Conservation (phyloP, 129 eudicot genomes). For the Artemisia annua region DNA sequence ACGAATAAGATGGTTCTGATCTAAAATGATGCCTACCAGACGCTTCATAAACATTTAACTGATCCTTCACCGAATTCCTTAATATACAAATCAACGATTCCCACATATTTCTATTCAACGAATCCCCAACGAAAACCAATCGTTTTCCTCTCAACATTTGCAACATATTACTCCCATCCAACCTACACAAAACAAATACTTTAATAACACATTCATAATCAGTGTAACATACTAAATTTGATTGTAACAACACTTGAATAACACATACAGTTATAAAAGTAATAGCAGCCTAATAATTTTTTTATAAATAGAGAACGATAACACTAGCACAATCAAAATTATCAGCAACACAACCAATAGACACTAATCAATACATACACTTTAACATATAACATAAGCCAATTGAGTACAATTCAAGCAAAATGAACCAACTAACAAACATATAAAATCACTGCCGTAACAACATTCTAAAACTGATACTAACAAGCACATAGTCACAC, state of each 20-base stretch:
- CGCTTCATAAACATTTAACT: slow-evolving; percentile 50
- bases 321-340: not conserved
- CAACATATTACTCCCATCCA: slow-evolving; percentile 56
- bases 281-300: no score
- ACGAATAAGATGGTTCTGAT: slow-evolving; percentile 52
- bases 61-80: slow-evolving; percentile 47
- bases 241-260: no score
- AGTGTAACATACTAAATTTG: no score
- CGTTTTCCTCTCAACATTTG: slow-evolving; percentile 55
- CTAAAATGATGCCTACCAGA: slow-evolving; percentile 57
- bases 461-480: no score
- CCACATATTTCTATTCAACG: slow-evolving; percentile 67
- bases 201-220: slow-evolving; percentile 4
- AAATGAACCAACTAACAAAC: not conserved
- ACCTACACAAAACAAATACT: slow-evolving; percentile 32
- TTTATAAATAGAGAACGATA: not conserved
- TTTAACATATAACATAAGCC: not conserved
- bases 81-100: slow-evolving; percentile 56
- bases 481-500: no score
- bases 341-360: not conserved
- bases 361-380: not conserved
- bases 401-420: not conserved
- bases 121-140: slow-evolving; percentile 65
- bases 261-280: no score
- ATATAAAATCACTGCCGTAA: not conserved